Conservation (phyloP, 192 early-diverging fungal species). For the Gigaspora rosea region DNA sequence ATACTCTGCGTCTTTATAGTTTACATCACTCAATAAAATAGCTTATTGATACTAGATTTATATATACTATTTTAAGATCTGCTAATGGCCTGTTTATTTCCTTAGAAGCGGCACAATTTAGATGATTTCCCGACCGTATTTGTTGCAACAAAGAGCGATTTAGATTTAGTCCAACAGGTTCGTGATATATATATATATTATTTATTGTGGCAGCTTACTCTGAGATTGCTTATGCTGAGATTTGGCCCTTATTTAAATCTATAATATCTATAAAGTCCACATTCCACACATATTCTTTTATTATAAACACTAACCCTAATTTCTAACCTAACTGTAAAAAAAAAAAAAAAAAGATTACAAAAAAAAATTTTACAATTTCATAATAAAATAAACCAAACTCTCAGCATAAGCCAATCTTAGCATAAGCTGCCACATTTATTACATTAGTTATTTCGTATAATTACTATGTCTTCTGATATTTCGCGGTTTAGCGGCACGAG, state of each 20-base stretch:
- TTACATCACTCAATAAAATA: background rate
- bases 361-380: too few relatives aligned
- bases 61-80: background rate
- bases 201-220: too few relatives aligned
- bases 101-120: slow-evolving; percentile 78
- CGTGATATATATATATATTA: background rate
- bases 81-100: background rate
- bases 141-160: slow-evolving; percentile 94
- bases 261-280: too few relatives aligned
- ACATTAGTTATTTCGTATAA: background rate
- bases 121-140: slow-evolving; percentile 86
- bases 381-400: too few relatives aligned
- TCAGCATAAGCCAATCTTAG: too few relatives aligned
- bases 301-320: too few relatives aligned
- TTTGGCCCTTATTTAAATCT: too few relatives aligned
- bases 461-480: background rate
- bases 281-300: too few relatives aligned
- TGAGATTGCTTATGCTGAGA: too few relatives aligned
- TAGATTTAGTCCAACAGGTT: slow-evolving; percentile 82
- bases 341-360: too few relatives aligned
- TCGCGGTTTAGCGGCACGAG: slow-evolving; percentile 55
- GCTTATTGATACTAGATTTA: background rate
- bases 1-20: slow-evolving; percentile 4
- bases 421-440: too few relatives aligned
- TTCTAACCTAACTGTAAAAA: too few relatives aligned